Evolutionary conservation across 2,329 filamentous ascomycete species (phyloP).

Genomic region (Zymoseptoria pseudotritici): DNA sequence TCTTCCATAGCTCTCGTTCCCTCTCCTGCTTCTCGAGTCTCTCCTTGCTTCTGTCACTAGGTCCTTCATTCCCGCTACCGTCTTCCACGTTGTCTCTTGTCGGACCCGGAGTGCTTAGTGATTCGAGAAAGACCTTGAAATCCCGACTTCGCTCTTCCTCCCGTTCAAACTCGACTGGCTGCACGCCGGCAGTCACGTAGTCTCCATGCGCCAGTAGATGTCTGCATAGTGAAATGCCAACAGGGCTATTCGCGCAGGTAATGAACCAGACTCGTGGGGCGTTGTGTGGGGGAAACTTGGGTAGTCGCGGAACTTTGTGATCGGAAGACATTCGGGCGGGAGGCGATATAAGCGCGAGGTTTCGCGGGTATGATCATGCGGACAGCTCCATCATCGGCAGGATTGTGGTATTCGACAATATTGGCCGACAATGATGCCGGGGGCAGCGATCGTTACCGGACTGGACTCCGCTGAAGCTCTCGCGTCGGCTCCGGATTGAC

Average conservation of each 20-base stretch:
- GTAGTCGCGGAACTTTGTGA: constrained; percentile 28
- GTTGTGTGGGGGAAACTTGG: constrained; percentile 54
- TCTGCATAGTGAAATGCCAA: constrained; percentile 73
- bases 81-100: constrained; percentile 2
- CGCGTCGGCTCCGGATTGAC: neutral
- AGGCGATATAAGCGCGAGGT: neutral
- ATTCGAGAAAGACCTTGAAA: constrained; percentile 70
- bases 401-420: neutral
- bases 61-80: neutral
- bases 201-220: constrained; percentile 85
- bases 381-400: constrained; percentile 1
- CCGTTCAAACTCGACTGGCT: constrained; percentile 66
- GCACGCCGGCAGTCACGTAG: constrained; percentile 76
- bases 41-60: constrained; percentile 44
- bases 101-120: constrained; percentile 29
- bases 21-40: constrained; percentile 34
- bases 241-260: constrained; percentile 75
- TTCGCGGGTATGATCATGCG: neutral
- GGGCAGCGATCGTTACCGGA: neutral
- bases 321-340: constrained; percentile 17
- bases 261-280: constrained; percentile 86
- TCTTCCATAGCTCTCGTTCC: constrained; percentile 52
- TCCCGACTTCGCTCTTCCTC: constrained; percentile 64
- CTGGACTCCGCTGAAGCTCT: neutral
- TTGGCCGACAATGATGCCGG: constrained; percentile 2